Base-by-base conservation (phyloP, 1,139 yeast species). In the Nadsonia starkeyi-henricii region DNA sequence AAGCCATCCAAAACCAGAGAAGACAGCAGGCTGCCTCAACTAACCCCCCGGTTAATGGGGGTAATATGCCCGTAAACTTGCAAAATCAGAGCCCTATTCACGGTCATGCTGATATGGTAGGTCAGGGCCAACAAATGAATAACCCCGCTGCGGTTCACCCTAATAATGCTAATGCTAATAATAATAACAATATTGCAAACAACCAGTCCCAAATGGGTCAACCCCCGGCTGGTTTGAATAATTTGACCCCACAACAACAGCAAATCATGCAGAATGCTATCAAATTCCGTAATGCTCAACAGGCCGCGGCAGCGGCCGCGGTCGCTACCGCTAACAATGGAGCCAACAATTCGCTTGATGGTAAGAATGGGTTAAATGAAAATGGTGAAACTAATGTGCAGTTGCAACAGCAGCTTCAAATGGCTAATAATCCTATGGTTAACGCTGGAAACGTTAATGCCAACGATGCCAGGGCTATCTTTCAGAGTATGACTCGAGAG, bases 1-100 rank as follows among this genome's bases (percentile, higher is more conserved):
- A 55, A 21, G 52, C 57, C 12, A 56, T 54, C 20, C 51, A 47
- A 23, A 47, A 44, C 20, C 53, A 41, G 20, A 37, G 21, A 21
- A 28, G 23, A 20, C 37, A 20, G 42, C 52, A 47, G 43, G 36
- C 37, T 17, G 37, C n/a, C 2, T 36, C 39, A 21, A 20, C 4
- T 28, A 41, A 44, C 9, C 3, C 17, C 3, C 17, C 20, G 19
- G n/a, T 41, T 12, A n/a, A 17, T 21, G 15, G n/a, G 3, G 43
- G 21, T 13, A n/a, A 12, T 4, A 13, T n/a, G 21, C n/a, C 28
- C 9, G 26, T 41, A 3, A 41, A 41, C 15, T 13, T 12, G 15
- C 23, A 9, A 12, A 41, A 20, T 20, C 23, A 41, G n/a, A 20
- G 43, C 9, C 19, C 43, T 19, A 17, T 41, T 20, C 26, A 20